Evolutionary conservation across 768 basidiomycete species (phyloP).

Genomic region (Kwoniella sp.): DNA sequence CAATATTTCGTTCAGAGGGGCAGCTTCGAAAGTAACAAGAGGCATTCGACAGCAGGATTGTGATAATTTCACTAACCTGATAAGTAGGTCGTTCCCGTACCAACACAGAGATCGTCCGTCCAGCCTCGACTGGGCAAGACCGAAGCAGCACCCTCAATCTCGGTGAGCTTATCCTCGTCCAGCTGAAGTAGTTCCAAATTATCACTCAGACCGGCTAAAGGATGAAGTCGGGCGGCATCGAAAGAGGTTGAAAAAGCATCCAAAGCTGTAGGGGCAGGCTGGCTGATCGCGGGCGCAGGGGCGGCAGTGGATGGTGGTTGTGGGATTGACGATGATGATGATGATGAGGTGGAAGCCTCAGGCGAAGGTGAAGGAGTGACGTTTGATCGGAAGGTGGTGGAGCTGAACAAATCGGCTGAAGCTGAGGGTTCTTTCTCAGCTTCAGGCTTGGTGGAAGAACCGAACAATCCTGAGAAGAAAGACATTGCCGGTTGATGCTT

Average conservation of each 20-base stretch:
- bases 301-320: neutral
- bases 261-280: slow-evolving; percentile 68
- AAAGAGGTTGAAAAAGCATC: slow-evolving; percentile 80
- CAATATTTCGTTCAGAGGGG: too few relatives aligned
- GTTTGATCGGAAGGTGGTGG: slow-evolving; percentile 43
- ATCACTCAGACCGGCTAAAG: slow-evolving; percentile 88
- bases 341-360: slow-evolving; percentile 19
- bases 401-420: slow-evolving; percentile 50
- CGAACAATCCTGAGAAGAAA: slow-evolving; percentile 42
- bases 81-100: slow-evolving; percentile 98
- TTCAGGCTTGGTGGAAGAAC: slow-evolving; percentile 18
- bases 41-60: neutral
- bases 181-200: slow-evolving; percentile 93
- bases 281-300: slow-evolving; percentile 1
- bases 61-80: slow-evolving; percentile 75
- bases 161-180: slow-evolving; percentile 92
- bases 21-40: neutral
- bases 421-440: slow-evolving; percentile 30
- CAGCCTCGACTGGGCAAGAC: slow-evolving; percentile 94
- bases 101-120: slow-evolving; percentile 99
- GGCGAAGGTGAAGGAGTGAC: slow-evolving; percentile 26
- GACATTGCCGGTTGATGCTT: slow-evolving; percentile 34
- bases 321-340: slow-evolving; percentile 18
- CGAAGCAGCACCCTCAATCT: slow-evolving; percentile 83
- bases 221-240: slow-evolving; percentile 90